These are phyloP conservation scores for Sporisorium exsertum DNA, from an alignment of 1,284 basidiomycete genomes.

Conservation along the genomic window DNA sequence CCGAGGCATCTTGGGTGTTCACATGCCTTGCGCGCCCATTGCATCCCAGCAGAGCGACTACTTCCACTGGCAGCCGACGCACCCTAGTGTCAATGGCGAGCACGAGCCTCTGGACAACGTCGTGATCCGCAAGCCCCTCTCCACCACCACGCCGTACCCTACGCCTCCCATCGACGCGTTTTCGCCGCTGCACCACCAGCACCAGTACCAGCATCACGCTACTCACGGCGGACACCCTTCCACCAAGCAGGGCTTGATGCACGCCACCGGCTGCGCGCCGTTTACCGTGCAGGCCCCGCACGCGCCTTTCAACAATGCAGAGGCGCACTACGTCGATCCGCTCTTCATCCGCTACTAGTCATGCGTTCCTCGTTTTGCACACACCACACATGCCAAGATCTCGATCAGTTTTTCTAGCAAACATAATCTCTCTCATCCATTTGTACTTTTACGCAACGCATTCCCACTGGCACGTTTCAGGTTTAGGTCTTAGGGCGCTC, in stretches of 20 bases:
- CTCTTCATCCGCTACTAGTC: constrained; percentile 46
- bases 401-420: background rate
- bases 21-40: constrained; percentile 41
- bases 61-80: constrained; percentile 42
- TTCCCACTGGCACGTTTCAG: background rate
- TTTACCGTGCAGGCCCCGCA: constrained; percentile 34
- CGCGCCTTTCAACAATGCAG: constrained; percentile 55
- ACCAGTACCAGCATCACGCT: background rate
- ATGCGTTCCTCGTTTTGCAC: too few relatives aligned
- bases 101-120: constrained; percentile 14
- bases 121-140: constrained; percentile 34
- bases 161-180: constrained; percentile 52
- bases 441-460: constrained; percentile 14
- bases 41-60: constrained; percentile 27
- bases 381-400: background rate
- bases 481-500: background rate
- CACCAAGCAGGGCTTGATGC: constrained; percentile 19
- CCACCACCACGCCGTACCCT: constrained; percentile 43
- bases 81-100: constrained; percentile 2
- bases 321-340: constrained; percentile 47
- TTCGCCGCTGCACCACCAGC: constrained; percentile 22
- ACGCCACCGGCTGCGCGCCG: constrained; percentile 6
- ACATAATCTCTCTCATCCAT: constrained; percentile 1
- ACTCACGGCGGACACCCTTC: constrained; percentile 6
- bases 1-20: constrained; percentile 50